These are phyloP conservation scores for Penicillium canescens DNA, from an alignment of 495 filamentous ascomycete species.

Conservation along the genomic window DNA sequence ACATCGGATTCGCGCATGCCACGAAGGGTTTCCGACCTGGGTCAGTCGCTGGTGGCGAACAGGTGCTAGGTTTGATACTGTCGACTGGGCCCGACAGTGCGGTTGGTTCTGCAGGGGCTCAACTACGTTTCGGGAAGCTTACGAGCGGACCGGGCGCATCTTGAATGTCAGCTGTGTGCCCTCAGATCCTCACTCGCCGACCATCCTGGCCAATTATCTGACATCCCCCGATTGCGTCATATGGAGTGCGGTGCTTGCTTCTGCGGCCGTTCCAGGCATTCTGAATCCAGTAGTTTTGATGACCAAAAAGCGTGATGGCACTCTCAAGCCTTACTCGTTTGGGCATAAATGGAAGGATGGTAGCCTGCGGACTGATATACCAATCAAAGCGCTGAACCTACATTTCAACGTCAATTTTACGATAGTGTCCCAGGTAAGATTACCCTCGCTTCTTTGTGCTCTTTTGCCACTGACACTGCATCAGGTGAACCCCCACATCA, in stretches of 20 bases:
- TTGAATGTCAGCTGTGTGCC: slow-evolving; percentile 97
- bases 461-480: slow-evolving; percentile 7
- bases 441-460: background rate
- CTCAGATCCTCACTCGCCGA: slow-evolving; percentile 90
- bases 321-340: slow-evolving; percentile 81
- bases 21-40: slow-evolving; percentile 77
- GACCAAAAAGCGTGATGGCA: slow-evolving; percentile 82
- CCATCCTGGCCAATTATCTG: slow-evolving; percentile 89
- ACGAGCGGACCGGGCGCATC: slow-evolving; percentile 89
- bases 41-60: slow-evolving; percentile 83
- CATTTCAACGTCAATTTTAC: slow-evolving; percentile 98
- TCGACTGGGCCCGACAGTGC: slow-evolving; percentile 85
- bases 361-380: slow-evolving; percentile 89
- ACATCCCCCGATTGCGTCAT: slow-evolving; percentile 96
- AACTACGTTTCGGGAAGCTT: slow-evolving; percentile 93
- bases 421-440: slow-evolving; percentile 75
- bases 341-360: slow-evolving; percentile 99
- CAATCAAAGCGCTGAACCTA: slow-evolving; percentile 86
- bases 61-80: slow-evolving; percentile 88
- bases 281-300: slow-evolving; percentile 95
- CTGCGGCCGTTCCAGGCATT: slow-evolving; percentile 94
- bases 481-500: slow-evolving; percentile 91
- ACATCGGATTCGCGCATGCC: slow-evolving; percentile 79
- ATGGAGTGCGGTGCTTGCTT: slow-evolving; percentile 94
- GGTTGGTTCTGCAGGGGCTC: slow-evolving; percentile 88